Evolutionary conservation across 1,284 basidiomycete species (phyloP).

Genomic region (Trametes polyzona): DNA sequence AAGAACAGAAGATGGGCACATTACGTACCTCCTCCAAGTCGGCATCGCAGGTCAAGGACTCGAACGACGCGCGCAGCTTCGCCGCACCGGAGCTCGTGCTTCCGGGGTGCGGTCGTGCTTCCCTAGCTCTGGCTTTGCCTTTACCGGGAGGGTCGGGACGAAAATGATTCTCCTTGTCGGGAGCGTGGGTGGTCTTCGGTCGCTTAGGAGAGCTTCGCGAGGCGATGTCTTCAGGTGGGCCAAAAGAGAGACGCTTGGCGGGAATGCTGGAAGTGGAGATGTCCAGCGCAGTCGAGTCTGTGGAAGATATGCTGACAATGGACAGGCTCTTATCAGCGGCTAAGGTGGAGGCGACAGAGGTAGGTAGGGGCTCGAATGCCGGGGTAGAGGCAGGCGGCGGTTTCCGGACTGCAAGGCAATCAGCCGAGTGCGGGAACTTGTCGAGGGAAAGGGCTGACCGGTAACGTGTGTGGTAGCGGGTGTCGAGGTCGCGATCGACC

Average conservation of each 20-base stretch:
- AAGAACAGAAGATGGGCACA: too few species aligned
- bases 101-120: too few species aligned
- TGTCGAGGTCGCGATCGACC: conserved; percentile 19
- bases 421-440: not conserved
- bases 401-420: conserved; percentile 19
- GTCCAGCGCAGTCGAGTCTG: conserved; percentile 26
- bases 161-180: conserved; percentile 36
- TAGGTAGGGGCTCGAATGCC: conserved; percentile 32
- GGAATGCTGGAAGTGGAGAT: conserved; percentile 28
- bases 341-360: conserved; percentile 9
- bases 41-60: conserved; percentile 4
- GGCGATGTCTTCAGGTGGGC: conserved; percentile 17
- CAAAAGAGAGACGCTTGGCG: conserved; percentile 32
- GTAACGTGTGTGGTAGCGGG: conserved; percentile 16
- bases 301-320: conserved; percentile 26
- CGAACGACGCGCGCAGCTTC: not conserved
- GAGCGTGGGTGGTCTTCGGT: conserved; percentile 18
- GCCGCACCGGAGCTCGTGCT: not conserved
- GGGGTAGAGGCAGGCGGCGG: conserved; percentile 37
- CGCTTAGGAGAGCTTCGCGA: conserved; percentile 30
- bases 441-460: conserved; percentile 15
- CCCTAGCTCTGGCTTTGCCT: conserved; percentile 23
- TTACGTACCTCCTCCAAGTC: conserved; percentile 18
- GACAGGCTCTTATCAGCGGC: conserved; percentile 18
- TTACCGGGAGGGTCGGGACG: conserved; percentile 23